Conservation (phyloP, 2,329 filamentous ascomycete genomes). For the Exophiala sideris region DNA sequence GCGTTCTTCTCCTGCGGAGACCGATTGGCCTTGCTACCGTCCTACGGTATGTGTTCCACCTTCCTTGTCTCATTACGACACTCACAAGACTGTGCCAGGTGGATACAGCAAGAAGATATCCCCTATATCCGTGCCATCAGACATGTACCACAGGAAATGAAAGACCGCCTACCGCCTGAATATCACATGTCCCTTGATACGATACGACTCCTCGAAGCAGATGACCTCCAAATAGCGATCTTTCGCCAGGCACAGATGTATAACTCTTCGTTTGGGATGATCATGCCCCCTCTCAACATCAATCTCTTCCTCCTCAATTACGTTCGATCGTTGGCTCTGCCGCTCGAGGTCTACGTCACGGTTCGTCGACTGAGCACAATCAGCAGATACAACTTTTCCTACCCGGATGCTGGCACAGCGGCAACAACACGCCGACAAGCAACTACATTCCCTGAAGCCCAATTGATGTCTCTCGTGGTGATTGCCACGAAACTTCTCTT, state of each 20-base stretch:
- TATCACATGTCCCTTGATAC: conserved; percentile 41
- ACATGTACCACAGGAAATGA: conserved; percentile 43
- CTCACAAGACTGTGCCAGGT: conserved; percentile 45
- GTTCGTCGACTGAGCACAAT: conserved; percentile 56
- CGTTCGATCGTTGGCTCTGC: conserved; percentile 69
- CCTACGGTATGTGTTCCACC: conserved; percentile 37
- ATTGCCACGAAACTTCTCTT: conserved; percentile 76
- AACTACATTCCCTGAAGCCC: conserved; percentile 68
- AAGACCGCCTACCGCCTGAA: conserved; percentile 41
- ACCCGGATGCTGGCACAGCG: conserved; percentile 37
- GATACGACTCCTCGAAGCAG: conserved; percentile 43
- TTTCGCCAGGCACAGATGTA: conserved; percentile 63
- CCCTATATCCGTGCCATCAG: conserved; percentile 64
- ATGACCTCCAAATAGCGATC: conserved; percentile 63
- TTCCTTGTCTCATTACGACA: not conserved
- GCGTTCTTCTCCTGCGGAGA: conserved; percentile 68
- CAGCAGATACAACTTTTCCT: conserved; percentile 55
- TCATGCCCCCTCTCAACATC: conserved; percentile 69
- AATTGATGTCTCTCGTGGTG: conserved; percentile 67
- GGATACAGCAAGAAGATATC: conserved; percentile 65
- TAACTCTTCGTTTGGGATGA: conserved; percentile 64
- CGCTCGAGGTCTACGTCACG: conserved; percentile 64
- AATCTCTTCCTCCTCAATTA: conserved; percentile 66
- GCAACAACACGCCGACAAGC: conserved; percentile 32
- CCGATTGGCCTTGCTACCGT: conserved; percentile 75